phyloP scores from a whole-genome alignment of 2,329 filamentous ascomycete genomes.

The Hortaea werneckii region DNA sequence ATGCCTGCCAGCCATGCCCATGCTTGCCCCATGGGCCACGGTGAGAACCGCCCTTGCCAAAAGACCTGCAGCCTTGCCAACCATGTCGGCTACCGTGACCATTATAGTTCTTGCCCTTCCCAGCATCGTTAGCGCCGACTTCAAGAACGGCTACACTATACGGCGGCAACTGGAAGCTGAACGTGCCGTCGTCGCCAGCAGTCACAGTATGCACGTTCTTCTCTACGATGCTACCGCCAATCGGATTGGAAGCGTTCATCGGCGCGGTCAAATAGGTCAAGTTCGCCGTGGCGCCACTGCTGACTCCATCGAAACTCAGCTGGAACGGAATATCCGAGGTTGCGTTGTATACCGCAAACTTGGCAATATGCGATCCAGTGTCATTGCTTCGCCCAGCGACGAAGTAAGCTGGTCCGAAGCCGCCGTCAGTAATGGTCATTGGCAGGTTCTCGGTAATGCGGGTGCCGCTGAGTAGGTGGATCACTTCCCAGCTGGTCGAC shows the following conservation, averaged over 20 bases:
- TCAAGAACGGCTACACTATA: conserved; percentile 49
- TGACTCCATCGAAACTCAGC: conserved; percentile 28
- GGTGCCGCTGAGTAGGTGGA: conserved; percentile 33
- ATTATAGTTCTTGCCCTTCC: conserved; percentile 5
- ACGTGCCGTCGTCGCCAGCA: conserved; percentile 38
- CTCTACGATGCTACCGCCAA: conserved; percentile 41
- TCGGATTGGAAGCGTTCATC: conserved; percentile 19
- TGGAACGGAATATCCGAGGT: conserved; percentile 29
- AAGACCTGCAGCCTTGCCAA: conserved; percentile 8
- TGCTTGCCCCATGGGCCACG: not conserved
- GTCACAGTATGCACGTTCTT: conserved; percentile 30
- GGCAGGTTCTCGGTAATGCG: conserved; percentile 38
- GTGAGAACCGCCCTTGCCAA: not conserved
- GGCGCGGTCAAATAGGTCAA: conserved; percentile 35
- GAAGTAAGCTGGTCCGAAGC: conserved; percentile 36
- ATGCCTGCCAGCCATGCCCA: not conserved
- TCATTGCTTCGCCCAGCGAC: conserved; percentile 32
- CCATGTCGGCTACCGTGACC: conserved; percentile 4
- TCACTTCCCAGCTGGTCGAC: conserved; percentile 23
- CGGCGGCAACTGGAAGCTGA: conserved; percentile 44
- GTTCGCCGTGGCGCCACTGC: conserved; percentile 22
- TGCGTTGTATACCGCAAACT: conserved; percentile 40
- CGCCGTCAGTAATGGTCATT: conserved; percentile 25
- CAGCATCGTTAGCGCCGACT: conserved; percentile 4
- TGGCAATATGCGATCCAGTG: conserved; percentile 32